Evolutionary conservation across 805 yeast species (phyloP), one percentile per base, ranked within the genome.

Genomic region (Ogataea dorogensis): DNA sequence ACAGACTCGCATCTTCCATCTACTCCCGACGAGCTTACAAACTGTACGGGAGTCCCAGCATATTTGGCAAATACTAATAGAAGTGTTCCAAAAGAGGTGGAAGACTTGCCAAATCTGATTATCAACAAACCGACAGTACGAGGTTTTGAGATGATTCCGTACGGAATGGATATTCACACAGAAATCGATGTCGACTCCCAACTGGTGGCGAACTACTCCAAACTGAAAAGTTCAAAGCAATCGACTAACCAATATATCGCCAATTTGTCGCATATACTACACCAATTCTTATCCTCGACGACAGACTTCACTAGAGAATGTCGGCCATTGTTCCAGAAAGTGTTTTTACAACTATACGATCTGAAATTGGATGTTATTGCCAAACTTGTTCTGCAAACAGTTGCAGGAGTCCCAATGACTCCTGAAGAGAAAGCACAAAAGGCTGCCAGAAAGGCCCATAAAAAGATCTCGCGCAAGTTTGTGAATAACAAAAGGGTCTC

Each of bases 21-120:
- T 22, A 48, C 56, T 3, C 53, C 54, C 4, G 46, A 46, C 3
- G 53, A 46, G 22, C 36, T 51, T 6, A 38, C 42, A 1, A 26
- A 26, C 6, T 44, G 47, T 24, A 28, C 47, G 7, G 54, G 53
- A 1, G 38, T 33, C 4, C 54, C 54, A 3, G 11, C 31, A 1
- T 43, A 47, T 33, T 17, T 24, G 26, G 41, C 34, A 10, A 27
- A 33, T 6, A 20, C 27, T 14, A 41, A 44, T 22, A 11, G 40
- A 23, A 18, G 36, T 11, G 32, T 44, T 24, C 43, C 48, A 4
- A 30, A 40, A 4, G 41, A 32, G 12, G 31, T 37, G 7, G 28
- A 29, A 17, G 30, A 19, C 11, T 20, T 44, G 8, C 45, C 48
- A 5, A 24, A 18, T 2, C 18, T 18, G 12, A 27, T 44, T 18